Evolutionary conservation across 129 eudicot species (phyloP).

Genomic region (Chrysanthemum makinoi): DNA sequence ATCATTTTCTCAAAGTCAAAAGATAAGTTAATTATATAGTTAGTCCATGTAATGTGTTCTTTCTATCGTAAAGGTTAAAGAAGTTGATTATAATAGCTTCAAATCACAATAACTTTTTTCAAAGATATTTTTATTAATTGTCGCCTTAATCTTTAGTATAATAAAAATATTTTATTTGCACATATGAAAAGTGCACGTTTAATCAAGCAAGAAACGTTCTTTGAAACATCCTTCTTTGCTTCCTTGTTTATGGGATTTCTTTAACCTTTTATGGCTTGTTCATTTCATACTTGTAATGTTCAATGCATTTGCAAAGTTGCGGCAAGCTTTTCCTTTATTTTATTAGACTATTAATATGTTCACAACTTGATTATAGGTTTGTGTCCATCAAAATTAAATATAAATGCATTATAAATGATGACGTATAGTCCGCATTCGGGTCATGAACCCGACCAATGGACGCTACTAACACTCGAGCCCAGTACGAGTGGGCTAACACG

Average conservation of each 20-base stretch:
- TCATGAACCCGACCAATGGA: too few species aligned
- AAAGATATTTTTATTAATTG: background rate
- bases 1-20: too few species aligned
- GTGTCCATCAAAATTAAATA: too few species aligned
- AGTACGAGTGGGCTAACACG: too few species aligned
- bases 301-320: background rate
- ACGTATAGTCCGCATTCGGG: too few species aligned
- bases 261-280: constrained; percentile 23
- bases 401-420: too few species aligned
- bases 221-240: constrained; percentile 14
- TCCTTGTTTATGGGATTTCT: constrained; percentile 27
- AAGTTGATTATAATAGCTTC: background rate
- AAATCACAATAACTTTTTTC: background rate
- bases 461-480: too few species aligned
- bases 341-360: too few species aligned
- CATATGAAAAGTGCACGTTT: background rate
- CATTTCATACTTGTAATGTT: constrained; percentile 25
- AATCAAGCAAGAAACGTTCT: constrained; percentile 6
- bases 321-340: background rate
- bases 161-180: background rate
- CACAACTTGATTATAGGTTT: too few species aligned
- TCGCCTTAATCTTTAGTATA: background rate
- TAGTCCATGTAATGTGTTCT: too few species aligned
- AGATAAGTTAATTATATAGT: too few species aligned
- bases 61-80: too few species aligned